Conservation (phyloP, 1,284 basidiomycete genomes). For the Xerocomus minutiporus region DNA sequence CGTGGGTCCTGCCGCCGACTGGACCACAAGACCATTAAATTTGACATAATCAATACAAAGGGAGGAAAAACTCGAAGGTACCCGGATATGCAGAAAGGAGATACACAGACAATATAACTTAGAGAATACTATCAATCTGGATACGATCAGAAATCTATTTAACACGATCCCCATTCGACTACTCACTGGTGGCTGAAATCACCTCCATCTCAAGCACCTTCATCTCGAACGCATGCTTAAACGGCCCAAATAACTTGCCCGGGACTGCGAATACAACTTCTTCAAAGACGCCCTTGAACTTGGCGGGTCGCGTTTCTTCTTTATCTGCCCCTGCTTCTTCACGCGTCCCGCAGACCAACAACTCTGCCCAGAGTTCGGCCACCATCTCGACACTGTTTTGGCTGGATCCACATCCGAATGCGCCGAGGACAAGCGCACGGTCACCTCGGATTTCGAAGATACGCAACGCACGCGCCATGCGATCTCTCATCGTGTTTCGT, state of each 20-base stretch:
- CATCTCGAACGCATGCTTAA: slow-evolving; percentile 42
- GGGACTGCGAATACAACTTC: slow-evolving; percentile 44
- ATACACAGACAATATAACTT: no score
- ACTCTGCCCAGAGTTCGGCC: slow-evolving; percentile 44
- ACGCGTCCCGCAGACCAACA: slow-evolving; percentile 40
- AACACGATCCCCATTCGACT: not conserved
- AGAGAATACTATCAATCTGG: not conserved
- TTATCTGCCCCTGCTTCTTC: slow-evolving; percentile 19
- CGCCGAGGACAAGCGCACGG: slow-evolving; percentile 42
- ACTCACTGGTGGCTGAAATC: slow-evolving; percentile 30
- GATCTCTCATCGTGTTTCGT: slow-evolving; percentile 34
- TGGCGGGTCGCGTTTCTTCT: slow-evolving; percentile 23
- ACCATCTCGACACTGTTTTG: slow-evolving; percentile 42
- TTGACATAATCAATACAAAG: not conserved
- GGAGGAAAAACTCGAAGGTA: no score
- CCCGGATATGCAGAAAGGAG: no score
- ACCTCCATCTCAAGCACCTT: slow-evolving; percentile 41
- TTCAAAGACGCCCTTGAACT: slow-evolving; percentile 42
- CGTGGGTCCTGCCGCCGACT: no score
- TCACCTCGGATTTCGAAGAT: slow-evolving; percentile 45
- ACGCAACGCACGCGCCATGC: slow-evolving; percentile 39
- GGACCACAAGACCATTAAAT: not conserved
- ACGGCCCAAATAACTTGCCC: slow-evolving; percentile 35
- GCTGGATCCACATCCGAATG: slow-evolving; percentile 45
- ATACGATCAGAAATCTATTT: not conserved